Evolutionary conservation across 352 stramenopile genomes (phyloP).

Genomic region (Globisporangium recalcitrans): DNA sequence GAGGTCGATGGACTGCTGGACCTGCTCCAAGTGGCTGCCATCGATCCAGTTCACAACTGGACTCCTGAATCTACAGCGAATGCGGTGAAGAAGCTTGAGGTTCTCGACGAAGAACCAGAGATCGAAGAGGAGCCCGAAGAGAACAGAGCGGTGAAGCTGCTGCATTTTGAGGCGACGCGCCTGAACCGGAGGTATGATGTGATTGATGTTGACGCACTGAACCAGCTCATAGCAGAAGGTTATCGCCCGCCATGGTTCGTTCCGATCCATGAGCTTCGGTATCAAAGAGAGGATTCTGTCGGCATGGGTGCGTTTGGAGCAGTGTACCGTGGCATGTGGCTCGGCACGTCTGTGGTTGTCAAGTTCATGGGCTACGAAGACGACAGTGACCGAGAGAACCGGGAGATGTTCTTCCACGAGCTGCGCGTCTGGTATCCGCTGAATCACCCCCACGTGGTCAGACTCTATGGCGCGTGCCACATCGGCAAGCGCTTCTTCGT

Average conservation of each 20-base stretch:
- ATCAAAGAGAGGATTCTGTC: background rate
- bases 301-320: background rate
- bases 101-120: background rate
- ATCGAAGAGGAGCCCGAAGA: background rate
- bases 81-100: background rate
- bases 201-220: background rate
- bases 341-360: constrained; percentile 5
- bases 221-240: background rate
- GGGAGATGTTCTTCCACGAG: constrained; percentile 9
- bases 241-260: background rate
- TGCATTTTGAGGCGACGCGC: background rate
- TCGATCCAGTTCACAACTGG: constrained; percentile 3
- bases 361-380: constrained; percentile 15
- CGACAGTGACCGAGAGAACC: background rate
- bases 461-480: constrained; percentile 4
- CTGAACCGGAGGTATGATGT: background rate
- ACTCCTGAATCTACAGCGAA: background rate
- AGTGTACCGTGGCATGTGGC: constrained; percentile 3
- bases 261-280: background rate
- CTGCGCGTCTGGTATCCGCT: constrained; percentile 10
- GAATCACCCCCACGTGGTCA: constrained; percentile 13
- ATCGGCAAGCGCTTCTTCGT: constrained; percentile 8
- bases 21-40: background rate
- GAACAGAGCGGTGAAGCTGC: background rate
- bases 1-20: constrained; percentile 4